Base-by-base conservation (phyloP, 1,284 basidiomycete species). In the Ceratobasidium theobromae region DNA sequence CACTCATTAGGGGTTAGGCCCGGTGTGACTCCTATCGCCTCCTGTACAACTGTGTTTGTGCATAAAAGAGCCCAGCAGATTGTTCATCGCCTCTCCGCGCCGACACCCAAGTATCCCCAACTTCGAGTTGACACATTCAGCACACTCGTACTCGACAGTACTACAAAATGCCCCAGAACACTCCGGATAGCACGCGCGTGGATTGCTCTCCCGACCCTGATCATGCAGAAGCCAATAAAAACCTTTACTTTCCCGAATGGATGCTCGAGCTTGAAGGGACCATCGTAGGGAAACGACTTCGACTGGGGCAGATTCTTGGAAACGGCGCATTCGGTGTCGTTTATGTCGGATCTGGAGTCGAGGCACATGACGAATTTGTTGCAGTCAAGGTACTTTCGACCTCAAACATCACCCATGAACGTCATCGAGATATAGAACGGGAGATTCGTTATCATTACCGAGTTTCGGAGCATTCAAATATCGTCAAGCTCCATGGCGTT, bases 241-340 rank as follows among this genome's bases (percentile, higher is more conserved):
- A 11, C 14, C 23, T 8, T 27, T 30, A 25, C 6, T 60, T 62
- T 35, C 58, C 58, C 30, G 23, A 27, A 5, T 62, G 58, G 58
- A 51, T 62, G 46, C 48, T 62, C 25, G 48, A 62, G 6, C 46
- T 62, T 8, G 23, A 52, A 30, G 58, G 58, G 32, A 40, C 21
- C 28, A 62, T 18, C 1, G 43, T 62, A 8, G 27, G 28, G 14
- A 28, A 40, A 69, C 80, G 86, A 48, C 85, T 98, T 69, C 87
- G 95, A 78, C 89, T 98, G 72, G 86, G 94, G 72, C 87, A 92
- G 73, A 85, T 96, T 65, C 86, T 99, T 64, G 96, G 96, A 58
- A 85, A 93, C 58, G 96, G 96, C 48, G 95, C 95, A 25, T 98
- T 98, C 76, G 96, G 96, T 68, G 90, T 97, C 72, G 95, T 98